Evolutionary conservation across 352 stramenopile species (phyloP).

Genomic region (Phytophthora ramorum): DNA sequence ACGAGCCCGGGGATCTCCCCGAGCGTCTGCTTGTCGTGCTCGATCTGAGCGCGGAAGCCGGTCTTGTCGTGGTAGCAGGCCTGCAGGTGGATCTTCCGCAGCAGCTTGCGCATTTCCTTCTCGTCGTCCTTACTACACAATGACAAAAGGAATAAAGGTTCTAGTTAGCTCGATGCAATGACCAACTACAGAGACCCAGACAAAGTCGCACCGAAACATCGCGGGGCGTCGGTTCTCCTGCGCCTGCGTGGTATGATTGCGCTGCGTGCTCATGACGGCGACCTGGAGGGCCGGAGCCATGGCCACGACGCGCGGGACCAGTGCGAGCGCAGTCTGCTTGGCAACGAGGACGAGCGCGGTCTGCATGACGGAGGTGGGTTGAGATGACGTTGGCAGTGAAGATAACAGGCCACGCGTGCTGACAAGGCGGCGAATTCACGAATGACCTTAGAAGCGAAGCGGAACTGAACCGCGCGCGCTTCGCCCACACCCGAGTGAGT

Average conservation of each 20-base stretch:
- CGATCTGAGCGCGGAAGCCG: slow-evolving; percentile 64
- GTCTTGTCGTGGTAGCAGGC: slow-evolving; percentile 58
- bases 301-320: slow-evolving; percentile 20
- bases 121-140: slow-evolving; percentile 80
- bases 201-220: slow-evolving; percentile 29
- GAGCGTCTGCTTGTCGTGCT: slow-evolving; percentile 72
- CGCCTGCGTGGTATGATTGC: slow-evolving; percentile 26
- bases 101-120: slow-evolving; percentile 80
- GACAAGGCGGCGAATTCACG: slow-evolving; percentile 25
- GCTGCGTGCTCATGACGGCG: slow-evolving; percentile 32
- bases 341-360: slow-evolving; percentile 31
- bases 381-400: slow-evolving; percentile 14
- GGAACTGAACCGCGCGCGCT: slow-evolving; percentile 10
- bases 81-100: slow-evolving; percentile 84
- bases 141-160: not conserved
- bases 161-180: slow-evolving; percentile 9
- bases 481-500: slow-evolving; percentile 1
- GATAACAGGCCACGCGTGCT: slow-evolving; percentile 16
- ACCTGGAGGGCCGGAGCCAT: slow-evolving; percentile 33
- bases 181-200: not conserved
- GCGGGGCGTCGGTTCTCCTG: slow-evolving; percentile 36
- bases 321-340: slow-evolving; percentile 33
- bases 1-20: slow-evolving; percentile 68
- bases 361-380: slow-evolving; percentile 20
- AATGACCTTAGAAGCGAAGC: slow-evolving; percentile 18